phyloP scores from a whole-genome alignment of 108 stramenopile species.

The Poteriospumella lacustris region DNA sequence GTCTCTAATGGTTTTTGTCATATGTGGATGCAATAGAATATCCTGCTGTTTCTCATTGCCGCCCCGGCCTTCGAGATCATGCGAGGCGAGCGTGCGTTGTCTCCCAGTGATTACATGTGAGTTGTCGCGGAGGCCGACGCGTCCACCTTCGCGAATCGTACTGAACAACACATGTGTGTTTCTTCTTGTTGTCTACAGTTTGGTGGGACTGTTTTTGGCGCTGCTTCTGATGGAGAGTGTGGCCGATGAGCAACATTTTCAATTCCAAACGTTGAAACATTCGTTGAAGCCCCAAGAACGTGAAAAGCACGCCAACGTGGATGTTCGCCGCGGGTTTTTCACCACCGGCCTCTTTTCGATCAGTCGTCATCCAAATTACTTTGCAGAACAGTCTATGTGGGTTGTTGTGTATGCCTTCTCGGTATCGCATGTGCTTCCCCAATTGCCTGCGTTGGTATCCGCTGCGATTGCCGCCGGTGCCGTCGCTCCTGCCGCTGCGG shows the following conservation, averaged over 20 bases:
- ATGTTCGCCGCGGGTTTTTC: not conserved
- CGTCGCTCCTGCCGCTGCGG: too few relatives aligned
- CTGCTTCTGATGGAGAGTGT: not conserved
- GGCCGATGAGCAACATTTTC: not conserved
- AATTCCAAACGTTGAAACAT: not conserved
- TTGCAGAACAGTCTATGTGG: slow-evolving; percentile 26
- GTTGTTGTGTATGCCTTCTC: slow-evolving; percentile 5
- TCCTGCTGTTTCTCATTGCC: slow-evolving; percentile 11
- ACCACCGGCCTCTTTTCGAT: not conserved
- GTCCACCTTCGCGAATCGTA: too few relatives aligned
- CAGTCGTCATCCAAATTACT: slow-evolving; percentile 25
- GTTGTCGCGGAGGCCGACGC: too few relatives aligned
- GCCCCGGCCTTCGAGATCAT: not conserved
- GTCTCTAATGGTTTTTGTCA: not conserved
- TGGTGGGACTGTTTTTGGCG: not conserved
- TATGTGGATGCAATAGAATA: not conserved
- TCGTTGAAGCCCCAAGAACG: not conserved
- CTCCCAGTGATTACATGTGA: too few relatives aligned
- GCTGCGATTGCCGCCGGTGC: too few relatives aligned
- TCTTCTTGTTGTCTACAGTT: too few relatives aligned
- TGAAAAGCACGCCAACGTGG: not conserved
- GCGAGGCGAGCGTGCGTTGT: too few relatives aligned
- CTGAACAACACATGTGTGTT: too few relatives aligned
- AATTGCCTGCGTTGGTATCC: too few relatives aligned
- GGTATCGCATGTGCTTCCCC: not conserved